Evolutionary conservation across 441 rosid species (phyloP), one percentile per base, ranked within the genome.

Genomic region (Kokia cookei): DNA sequence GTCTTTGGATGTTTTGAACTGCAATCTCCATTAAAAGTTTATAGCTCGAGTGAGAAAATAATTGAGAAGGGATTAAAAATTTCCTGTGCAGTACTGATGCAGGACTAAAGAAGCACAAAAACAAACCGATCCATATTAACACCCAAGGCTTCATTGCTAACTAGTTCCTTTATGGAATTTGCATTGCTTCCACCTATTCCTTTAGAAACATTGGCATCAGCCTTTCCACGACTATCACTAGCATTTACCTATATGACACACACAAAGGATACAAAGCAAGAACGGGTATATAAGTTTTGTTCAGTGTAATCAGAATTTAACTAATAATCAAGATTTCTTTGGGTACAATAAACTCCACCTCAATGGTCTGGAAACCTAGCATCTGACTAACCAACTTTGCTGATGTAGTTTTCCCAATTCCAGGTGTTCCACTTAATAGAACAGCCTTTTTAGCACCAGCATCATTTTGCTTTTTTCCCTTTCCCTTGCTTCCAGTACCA

Each of bases 101-200:
- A 55, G 60, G 61, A 50, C 19, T 64, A 53, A n/a, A 48, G 10
- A 45, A 60, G 73, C 76, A 76, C 58, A 71, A 58, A 59, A 61
- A 81, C 86, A 76, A 61, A 96, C 99, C 88, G 84, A 75, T 93
- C 89, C 88, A 85, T 80, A 76, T 84, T 81, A 80, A 80, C 73
- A 76, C 84, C 77, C 83, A 95, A 72, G 64, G 97, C 86, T 83
- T 88, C 93, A 65, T 93, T 96, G 90, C 88, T 93, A 84, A 96
- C 86, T 78, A 92, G 92, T 85, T 96, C 99, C 88, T 96, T 96
- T 74, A 96, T 76, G 69, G 92, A 84, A 85, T 93, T 96, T 75
- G 98, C 93, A 85, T 91, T 96, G 83, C 99, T 96, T 80, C 99
- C 99, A 83, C 95, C 82, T 78, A 96, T 90, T 74, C 99, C 99